Base-by-base conservation (phyloP, 495 filamentous ascomycete genomes). In the Hyaloscypha bicolor region DNA sequence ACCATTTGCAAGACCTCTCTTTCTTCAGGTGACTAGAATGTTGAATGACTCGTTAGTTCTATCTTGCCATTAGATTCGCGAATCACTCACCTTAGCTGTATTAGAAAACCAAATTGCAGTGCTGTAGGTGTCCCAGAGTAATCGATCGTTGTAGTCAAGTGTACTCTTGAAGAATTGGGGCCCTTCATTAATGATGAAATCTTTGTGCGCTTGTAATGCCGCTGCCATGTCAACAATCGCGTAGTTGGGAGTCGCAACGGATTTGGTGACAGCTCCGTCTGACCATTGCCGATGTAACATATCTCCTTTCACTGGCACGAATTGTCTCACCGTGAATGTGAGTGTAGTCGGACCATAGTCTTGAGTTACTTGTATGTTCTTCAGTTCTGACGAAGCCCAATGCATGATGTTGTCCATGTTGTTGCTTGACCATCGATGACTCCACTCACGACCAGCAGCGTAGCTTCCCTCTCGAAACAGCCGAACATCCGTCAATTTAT, bases 401-500 rank as follows among this genome's bases (percentile, higher is more conserved):
- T 74, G 77, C 25, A 72, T 78, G 37, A 85, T 85, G 52, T 83
- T 80, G 33, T 80, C 81, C 35, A 80, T 72, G 37, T 80, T 79
- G 66, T 75, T 78, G 65, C 81, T 80, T 56, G 75, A 74, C 82
- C 82, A 85, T 35, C 82, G 79, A 55, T 77, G 75, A n/a, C 80
- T 85, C 82, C 82, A 84, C 55, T 83, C 80, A 55, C 78, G 77
- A 9, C 80, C 82, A 60, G 79, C 77, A 60, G 83, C 82, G 61
- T 79, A 78, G 19, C 57, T 31, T 19, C 81, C 82, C 3, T 81
- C 77, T 71, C 82, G 82, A 71, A 81, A 83, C 22, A 85, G 72
- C 48, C 77, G 79, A 39, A 84, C 77, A 45, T 83, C 82, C 12
- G 78, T 83, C 63, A 85, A 81, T 71, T 85, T 85, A 66, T 78